Percentiles rank a stretch among this genome's conserved stretches.
Conservation (phyloP, 768 basidiomycete species). For the Phylloporus rhodoxanthus region DNA sequence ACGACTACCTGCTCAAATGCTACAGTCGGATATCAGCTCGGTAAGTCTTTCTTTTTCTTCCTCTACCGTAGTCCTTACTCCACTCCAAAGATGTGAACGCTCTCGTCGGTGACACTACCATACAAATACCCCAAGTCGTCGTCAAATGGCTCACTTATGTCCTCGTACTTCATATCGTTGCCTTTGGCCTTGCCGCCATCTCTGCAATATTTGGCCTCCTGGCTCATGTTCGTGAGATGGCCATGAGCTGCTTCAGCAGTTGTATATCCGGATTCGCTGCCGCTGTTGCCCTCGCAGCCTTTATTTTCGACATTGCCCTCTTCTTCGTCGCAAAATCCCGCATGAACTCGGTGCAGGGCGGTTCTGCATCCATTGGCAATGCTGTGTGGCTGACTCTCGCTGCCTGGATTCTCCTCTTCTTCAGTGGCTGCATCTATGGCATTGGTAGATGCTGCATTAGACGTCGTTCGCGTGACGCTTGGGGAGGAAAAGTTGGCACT, state of each 20-base stretch:
- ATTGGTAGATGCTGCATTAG: conserved; percentile 82
- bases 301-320: conserved; percentile 87
- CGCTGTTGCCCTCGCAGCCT: conserved; percentile 71
- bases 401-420: conserved; percentile 81
- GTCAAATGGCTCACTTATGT: conserved; percentile 96
- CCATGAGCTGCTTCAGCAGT: conserved; percentile 78
- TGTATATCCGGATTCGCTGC: conserved; percentile 80
- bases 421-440: conserved; percentile 84
- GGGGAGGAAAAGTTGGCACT: conserved; percentile 32
- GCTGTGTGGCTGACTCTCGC: conserved; percentile 89
- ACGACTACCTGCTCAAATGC: conserved; percentile 72
- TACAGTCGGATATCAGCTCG: conserved; percentile 79
- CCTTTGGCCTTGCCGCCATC: conserved; percentile 64
- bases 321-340: conserved; percentile 87
- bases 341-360: conserved; percentile 68
- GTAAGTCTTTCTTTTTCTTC: conserved; percentile 42
- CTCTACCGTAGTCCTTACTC: conserved; percentile 4
- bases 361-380: conserved; percentile 74
- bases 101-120: conserved; percentile 62
- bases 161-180: conserved; percentile 87
- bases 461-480: conserved; percentile 42
- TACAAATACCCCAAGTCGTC: conserved; percentile 74
- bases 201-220: conserved; percentile 80
- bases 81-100: conserved; percentile 63
- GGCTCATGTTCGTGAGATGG: conserved; percentile 82